A percentile compares a stretch with the other conserved stretches of the same genome.
Evolutionary conservation across 805 yeast genomes (phyloP).

Genomic region (Peterozyma xylosa): DNA sequence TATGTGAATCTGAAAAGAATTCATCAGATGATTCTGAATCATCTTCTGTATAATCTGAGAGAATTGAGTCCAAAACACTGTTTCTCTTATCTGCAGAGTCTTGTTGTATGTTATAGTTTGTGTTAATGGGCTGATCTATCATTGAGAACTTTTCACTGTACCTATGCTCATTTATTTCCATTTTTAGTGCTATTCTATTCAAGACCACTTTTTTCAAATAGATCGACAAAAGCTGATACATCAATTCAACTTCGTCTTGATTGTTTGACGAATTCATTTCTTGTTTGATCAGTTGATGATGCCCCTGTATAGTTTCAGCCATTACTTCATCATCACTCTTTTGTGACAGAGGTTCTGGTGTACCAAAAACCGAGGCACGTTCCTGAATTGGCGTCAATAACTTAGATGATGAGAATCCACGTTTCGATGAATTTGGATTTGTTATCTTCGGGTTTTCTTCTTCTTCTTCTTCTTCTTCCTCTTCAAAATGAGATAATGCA

Average conservation of each 20-base stretch:
- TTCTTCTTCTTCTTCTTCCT: background rate
- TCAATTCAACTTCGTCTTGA: background rate
- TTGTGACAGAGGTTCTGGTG: no score
- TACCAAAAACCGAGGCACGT: no score
- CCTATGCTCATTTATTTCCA: slow-evolving; percentile 4
- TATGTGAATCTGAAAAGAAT: slow-evolving; percentile 2
- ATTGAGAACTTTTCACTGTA: no score
- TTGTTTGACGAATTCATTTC: background rate
- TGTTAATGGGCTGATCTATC: background rate
- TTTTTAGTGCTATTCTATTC: slow-evolving; percentile 5
- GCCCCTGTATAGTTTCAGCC: no score
- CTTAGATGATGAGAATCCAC: background rate
- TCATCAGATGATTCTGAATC: background rate
- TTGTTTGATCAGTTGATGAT: background rate
- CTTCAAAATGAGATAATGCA: background rate
- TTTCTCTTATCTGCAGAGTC: background rate
- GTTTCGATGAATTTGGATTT: background rate
- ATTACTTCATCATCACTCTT: no score
- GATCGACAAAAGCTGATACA: slow-evolving; percentile 3
- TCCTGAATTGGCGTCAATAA: background rate
- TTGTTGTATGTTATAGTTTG: background rate
- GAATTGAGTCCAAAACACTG: slow-evolving; percentile 6
- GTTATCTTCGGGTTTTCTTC: no score
- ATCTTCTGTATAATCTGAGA: slow-evolving; percentile 4
- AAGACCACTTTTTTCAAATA: slow-evolving; percentile 4